phyloP scores from a whole-genome alignment of 805 yeast species.

The Tetrapisispora namnaoensis region DNA sequence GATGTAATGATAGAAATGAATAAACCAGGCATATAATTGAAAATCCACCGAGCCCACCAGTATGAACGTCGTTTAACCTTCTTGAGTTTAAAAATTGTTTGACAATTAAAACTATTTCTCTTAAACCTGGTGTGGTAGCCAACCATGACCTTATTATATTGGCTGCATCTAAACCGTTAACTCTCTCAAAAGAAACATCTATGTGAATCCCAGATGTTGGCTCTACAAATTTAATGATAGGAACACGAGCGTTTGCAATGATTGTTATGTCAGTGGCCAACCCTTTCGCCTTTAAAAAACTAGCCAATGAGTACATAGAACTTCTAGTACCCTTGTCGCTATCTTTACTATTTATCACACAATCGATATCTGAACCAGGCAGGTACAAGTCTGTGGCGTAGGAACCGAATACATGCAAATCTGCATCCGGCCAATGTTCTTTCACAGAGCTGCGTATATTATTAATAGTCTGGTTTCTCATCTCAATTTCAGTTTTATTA shows the following conservation, averaged over 20 bases:
- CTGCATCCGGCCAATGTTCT: constrained; percentile 66
- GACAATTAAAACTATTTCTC: constrained; percentile 72
- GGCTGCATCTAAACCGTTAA: constrained; percentile 78
- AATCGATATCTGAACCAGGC: constrained; percentile 95
- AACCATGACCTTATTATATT: constrained; percentile 68
- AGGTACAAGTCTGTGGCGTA: constrained; percentile 86
- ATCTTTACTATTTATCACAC: constrained; percentile 64
- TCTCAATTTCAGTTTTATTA: constrained; percentile 55
- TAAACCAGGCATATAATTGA: constrained; percentile 82
- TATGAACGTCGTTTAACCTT: constrained; percentile 74
- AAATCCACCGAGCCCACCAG: constrained; percentile 92
- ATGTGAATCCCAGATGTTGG: constrained; percentile 58
- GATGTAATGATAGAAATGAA: constrained; percentile 73
- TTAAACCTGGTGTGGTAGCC: constrained; percentile 58
- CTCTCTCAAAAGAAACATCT: constrained; percentile 83
- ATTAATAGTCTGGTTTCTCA: constrained; percentile 58
- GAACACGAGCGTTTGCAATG: constrained; percentile 84
- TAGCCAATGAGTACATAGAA: constrained; percentile 61
- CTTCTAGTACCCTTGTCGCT: constrained; percentile 53
- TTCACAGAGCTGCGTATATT: constrained; percentile 45
- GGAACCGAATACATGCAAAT: constrained; percentile 84
- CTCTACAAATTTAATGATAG: constrained; percentile 86
- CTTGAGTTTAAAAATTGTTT: constrained; percentile 79
- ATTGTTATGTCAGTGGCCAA: constrained; percentile 72
- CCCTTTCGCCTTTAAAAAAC: constrained; percentile 49